Evolutionary conservation across 2,329 filamentous ascomycete species (phyloP), one percentile per base, ranked within the genome.

Genomic region (Zymoseptoria crescenta): DNA sequence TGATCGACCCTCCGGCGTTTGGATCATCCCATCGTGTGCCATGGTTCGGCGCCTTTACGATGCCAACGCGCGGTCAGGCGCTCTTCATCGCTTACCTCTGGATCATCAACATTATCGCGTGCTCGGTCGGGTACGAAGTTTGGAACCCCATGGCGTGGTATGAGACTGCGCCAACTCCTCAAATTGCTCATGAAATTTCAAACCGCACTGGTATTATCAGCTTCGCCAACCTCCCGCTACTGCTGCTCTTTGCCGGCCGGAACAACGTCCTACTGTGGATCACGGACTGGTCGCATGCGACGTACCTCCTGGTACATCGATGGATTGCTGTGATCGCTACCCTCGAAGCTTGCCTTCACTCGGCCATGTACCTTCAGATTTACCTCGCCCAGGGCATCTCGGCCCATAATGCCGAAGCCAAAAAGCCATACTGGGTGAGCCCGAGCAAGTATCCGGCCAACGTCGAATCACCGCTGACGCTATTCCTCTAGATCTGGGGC

Each of bases 201-300:
- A 75, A 76, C 59, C 74, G 79, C 0, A 72, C 74, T 3, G 79
- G 79, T 3, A 64, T 70, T 1, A 61, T 80, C 3, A 69, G 68
- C 4, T 76, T 79, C 52, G 73, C 74, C 4, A 73, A 77, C 8
- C 54, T 78, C 0, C 74, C 78, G 0, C 63, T 81, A 0, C 54
- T 77, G 0, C 66, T 81, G 10, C 71, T 82, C 2, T 81, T 77
- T 56, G 72, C 75, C 0, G 70, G 74, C 0, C 70, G 80, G 1
- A 81, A 82, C 62, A 81, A 78, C 56, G 21, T 81, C 2, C 71
- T 81, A 0, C 72, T 81, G 0, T 77, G 74, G 69, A 49, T 80
- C 1, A 81, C 80, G 2, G 74, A 78, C 62, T 82, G 79, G 79
- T 75, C 72, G 0, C 76, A 80, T 60, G 74, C 74, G 0, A 82